Percentiles rank a stretch among this genome's conserved stretches.
These are phyloP conservation scores for Jatropha podagrica DNA, from an alignment of 441 rosid species.

Conservation along the genomic window DNA sequence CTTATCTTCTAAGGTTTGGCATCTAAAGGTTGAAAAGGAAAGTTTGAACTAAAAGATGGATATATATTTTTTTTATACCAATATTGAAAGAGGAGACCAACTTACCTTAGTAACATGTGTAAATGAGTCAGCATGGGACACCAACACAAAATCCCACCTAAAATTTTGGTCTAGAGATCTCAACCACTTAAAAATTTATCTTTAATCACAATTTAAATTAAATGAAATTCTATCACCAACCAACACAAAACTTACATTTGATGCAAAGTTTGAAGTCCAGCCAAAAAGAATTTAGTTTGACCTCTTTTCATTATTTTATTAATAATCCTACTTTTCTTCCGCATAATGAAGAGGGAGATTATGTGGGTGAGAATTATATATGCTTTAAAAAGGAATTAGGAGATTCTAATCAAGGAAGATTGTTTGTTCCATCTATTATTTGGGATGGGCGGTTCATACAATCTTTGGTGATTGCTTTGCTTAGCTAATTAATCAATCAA, in stretches of 20 bases:
- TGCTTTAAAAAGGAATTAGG: neutral
- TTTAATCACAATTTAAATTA: neutral
- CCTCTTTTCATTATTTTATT: neutral
- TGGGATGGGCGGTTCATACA: too few species aligned
- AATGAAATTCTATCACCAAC: neutral
- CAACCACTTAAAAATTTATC: neutral
- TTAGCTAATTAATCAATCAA: too few species aligned
- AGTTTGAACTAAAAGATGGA: neutral
- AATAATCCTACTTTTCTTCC: neutral
- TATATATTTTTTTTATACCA: neutral
- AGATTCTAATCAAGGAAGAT: neutral
- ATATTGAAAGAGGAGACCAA: constrained; percentile 11
- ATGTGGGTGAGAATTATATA: neutral
- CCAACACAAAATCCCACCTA: neutral
- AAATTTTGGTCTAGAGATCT: constrained; percentile 4
- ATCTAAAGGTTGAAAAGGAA: neutral
- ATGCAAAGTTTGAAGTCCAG: neutral
- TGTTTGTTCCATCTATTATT: too few species aligned
- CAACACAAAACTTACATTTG: neutral
- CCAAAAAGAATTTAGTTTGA: constrained; percentile 1
- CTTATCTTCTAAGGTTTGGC: neutral
- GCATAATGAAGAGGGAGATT: neutral
- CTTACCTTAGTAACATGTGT: constrained; percentile 22
- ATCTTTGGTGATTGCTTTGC: too few species aligned
- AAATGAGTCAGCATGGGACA: constrained; percentile 32